Evolutionary conservation across 495 filamentous ascomycete genomes (phyloP).

Genomic region (Ramalina intermedia): DNA sequence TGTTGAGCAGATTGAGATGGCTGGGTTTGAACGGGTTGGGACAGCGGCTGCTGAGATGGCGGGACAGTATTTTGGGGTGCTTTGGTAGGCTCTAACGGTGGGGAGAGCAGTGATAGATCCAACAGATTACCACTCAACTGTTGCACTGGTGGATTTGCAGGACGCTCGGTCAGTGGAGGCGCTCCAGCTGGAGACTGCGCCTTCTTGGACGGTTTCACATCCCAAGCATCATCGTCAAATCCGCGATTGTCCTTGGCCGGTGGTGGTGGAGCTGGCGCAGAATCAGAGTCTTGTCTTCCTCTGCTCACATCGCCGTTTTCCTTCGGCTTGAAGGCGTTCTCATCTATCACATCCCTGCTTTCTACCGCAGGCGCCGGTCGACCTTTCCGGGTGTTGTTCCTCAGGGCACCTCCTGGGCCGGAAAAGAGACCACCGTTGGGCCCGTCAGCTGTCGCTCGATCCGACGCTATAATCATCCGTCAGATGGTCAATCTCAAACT

Average conservation of each 20-base stretch:
- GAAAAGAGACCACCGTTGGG: constrained; percentile 68
- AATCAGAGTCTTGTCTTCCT: constrained; percentile 25
- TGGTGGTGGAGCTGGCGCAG: constrained; percentile 37
- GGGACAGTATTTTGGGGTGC: constrained; percentile 34
- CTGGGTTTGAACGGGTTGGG: constrained; percentile 26
- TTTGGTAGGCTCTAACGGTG: constrained; percentile 62
- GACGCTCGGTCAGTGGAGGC: constrained; percentile 9
- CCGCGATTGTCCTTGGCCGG: constrained; percentile 34
- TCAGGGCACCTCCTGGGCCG: constrained; percentile 72
- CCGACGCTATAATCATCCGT: constrained; percentile 35
- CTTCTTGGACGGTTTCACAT: constrained; percentile 79
- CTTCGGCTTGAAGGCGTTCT: constrained; percentile 67
- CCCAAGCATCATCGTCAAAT: constrained; percentile 97
- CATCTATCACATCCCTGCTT: constrained; percentile 72
- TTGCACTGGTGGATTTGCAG: constrained; percentile 18
- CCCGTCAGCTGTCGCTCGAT: constrained; percentile 19
- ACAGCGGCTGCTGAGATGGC: constrained; percentile 23
- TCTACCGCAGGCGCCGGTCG: constrained; percentile 73
- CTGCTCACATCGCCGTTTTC: constrained; percentile 24
- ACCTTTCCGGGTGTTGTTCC: constrained; percentile 92
- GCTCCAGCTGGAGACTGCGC: constrained; percentile 13
- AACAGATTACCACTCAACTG: constrained; percentile 58
- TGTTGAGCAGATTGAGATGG: constrained; percentile 27
- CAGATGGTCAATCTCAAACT: constrained; percentile 47
- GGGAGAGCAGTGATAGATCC: constrained; percentile 61